Conservation (phyloP, 2,329 filamentous ascomycete species). For the Pseudogymnoascus sp. region DNA sequence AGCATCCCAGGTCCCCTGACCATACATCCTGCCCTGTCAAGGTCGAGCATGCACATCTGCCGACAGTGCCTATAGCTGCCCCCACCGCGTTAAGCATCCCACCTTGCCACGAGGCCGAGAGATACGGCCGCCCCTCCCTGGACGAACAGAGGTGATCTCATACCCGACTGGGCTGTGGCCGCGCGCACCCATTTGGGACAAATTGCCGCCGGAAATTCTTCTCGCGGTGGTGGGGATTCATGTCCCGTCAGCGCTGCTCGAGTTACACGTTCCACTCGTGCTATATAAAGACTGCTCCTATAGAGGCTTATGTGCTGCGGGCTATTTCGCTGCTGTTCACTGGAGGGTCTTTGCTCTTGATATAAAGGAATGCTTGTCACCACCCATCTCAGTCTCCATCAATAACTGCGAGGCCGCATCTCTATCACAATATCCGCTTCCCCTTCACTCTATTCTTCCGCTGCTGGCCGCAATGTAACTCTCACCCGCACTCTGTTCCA, state of each 20-base stretch:
- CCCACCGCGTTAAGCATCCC: conserved; percentile 4
- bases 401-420: neutral
- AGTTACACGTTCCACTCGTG: neutral
- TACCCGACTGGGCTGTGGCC: conserved; percentile 6
- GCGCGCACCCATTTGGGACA: conserved; percentile 6
- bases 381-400: neutral
- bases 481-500: neutral
- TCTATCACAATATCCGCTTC: neutral
- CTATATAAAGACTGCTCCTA: conserved; percentile 7
- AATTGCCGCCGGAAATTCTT: conserved; percentile 7
- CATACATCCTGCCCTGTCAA: conserved; percentile 1
- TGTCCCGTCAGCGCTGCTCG: neutral
- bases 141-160: neutral
- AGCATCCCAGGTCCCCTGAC: neutral
- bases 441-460: neutral
- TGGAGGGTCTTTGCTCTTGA: neutral
- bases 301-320: conserved; percentile 6
- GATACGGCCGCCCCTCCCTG: conserved; percentile 3
- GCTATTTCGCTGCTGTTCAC: conserved; percentile 1
- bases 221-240: conserved; percentile 6
- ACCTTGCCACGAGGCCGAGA: conserved; percentile 8
- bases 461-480: neutral
- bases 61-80: conserved; percentile 6
- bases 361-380: conserved; percentile 8
- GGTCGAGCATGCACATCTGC: conserved; percentile 3